Conservation (phyloP, 2,329 filamentous ascomycete genomes). For the Xenoacremonium recifei region DNA sequence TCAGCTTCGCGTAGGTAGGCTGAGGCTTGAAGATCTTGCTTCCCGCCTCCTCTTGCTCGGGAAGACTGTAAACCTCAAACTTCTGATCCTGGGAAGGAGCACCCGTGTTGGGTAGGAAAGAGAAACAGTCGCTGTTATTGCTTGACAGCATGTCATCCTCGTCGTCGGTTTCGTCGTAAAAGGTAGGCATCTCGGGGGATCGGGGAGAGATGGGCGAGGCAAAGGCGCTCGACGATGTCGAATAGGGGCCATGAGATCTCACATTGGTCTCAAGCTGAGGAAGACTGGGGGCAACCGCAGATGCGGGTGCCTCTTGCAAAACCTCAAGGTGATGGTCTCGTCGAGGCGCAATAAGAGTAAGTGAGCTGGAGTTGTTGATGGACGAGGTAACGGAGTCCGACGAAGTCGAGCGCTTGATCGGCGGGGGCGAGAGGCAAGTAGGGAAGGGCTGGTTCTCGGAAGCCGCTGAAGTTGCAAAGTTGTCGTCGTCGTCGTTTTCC, state of each 20-base stretch:
- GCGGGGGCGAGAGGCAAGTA: conserved; percentile 53
- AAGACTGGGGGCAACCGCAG: conserved; percentile 17
- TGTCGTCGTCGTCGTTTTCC: conserved; percentile 60
- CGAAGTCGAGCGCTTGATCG: conserved; percentile 39
- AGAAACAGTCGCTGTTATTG: conserved; percentile 35
- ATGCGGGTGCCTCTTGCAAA: conserved; percentile 15
- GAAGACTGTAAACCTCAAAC: conserved; percentile 47
- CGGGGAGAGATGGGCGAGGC: conserved; percentile 36
- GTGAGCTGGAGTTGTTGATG: conserved; percentile 20
- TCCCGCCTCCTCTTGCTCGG: conserved; percentile 27
- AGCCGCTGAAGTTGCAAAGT: conserved; percentile 55
- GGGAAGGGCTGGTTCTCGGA: conserved; percentile 44
- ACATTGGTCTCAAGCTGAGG: conserved; percentile 20
- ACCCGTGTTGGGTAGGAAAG: conserved; percentile 20
- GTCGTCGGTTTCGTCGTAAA: conserved; percentile 47
- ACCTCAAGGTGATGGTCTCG: conserved; percentile 8
- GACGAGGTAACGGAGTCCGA: conserved; percentile 26
- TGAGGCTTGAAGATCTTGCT: conserved; percentile 17
- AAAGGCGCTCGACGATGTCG: conserved; percentile 25
- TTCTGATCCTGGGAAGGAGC: conserved; percentile 16
- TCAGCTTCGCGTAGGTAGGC: conserved; percentile 19
- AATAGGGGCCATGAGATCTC: conserved; percentile 26
- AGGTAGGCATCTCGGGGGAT: conserved; percentile 42
- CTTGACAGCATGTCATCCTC: conserved; percentile 38
- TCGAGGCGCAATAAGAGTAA: conserved; percentile 22